Percentiles rank a stretch among this genome's conserved stretches.
Evolutionary conservation across 1,139 yeast species (phyloP).

Genomic region (Kodamaea plutei): DNA sequence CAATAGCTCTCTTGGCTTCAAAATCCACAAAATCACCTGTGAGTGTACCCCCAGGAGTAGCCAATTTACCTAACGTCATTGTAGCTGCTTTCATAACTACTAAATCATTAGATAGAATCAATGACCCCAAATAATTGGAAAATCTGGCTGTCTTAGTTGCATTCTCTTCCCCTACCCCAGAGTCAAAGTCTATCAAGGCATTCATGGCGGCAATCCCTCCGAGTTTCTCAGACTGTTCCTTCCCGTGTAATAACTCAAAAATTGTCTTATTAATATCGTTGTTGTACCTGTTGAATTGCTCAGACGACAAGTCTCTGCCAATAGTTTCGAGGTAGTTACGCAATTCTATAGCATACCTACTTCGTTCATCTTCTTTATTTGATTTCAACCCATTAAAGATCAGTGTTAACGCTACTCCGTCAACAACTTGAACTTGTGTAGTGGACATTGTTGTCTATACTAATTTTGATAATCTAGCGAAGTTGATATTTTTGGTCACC

Average conservation of each 20-base stretch:
- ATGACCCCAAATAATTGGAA: constrained; percentile 79
- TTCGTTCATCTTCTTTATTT: constrained; percentile 47
- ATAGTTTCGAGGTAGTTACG: constrained; percentile 63
- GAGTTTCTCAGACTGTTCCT: constrained; percentile 65
- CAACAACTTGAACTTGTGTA: constrained; percentile 37
- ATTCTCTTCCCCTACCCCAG: constrained; percentile 63
- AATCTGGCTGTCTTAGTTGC: constrained; percentile 88
- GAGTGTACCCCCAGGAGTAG: constrained; percentile 83
- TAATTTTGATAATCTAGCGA: too few relatives aligned
- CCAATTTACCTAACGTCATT: constrained; percentile 78
- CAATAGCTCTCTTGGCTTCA: constrained; percentile 85
- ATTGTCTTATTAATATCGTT: constrained; percentile 85
- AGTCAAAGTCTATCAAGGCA: constrained; percentile 75
- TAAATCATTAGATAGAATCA: constrained; percentile 77
- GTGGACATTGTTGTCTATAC: constrained; percentile 28
- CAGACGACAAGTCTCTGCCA: constrained; percentile 72
- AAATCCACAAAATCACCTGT: constrained; percentile 92
- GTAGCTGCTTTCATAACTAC: constrained; percentile 87
- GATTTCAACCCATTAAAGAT: constrained; percentile 54
- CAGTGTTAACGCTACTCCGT: constrained; percentile 50
- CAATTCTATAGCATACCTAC: constrained; percentile 61
- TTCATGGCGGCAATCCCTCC: constrained; percentile 94
- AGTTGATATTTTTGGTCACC: too few relatives aligned
- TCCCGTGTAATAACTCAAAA: constrained; percentile 77
- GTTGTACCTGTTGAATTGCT: constrained; percentile 75